phyloP scores from a whole-genome alignment of 208 protist genomes.

The Leishmania amazonensis region DNA sequence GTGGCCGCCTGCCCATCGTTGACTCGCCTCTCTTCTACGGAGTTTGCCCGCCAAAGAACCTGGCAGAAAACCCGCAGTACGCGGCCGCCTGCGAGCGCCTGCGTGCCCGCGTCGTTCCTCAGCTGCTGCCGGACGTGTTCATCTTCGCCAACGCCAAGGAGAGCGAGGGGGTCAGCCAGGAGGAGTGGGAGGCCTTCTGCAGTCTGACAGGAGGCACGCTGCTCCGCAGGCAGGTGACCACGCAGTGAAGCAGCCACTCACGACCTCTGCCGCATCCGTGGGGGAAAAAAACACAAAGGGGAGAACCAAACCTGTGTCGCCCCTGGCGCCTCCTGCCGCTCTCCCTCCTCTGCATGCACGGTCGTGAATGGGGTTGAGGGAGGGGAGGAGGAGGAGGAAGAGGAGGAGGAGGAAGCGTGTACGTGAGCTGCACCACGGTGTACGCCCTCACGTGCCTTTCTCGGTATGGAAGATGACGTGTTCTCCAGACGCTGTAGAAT shows the following conservation, averaged over 20 bases:
- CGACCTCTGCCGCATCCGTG: background rate
- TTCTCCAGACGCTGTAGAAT: background rate
- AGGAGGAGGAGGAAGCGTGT: background rate
- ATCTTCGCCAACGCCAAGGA: constrained; percentile 35
- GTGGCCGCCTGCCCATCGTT: constrained; percentile 28
- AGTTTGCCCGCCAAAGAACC: constrained; percentile 24
- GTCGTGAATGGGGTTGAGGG: background rate
- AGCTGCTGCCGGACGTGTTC: constrained; percentile 51
- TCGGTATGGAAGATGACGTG: background rate
- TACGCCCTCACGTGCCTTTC: constrained; percentile 18
- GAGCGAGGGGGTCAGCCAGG: constrained; percentile 26
- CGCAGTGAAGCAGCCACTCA: background rate
- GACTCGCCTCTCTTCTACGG: constrained; percentile 47
- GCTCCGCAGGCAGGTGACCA: constrained; percentile 6
- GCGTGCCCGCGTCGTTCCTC: constrained; percentile 37
- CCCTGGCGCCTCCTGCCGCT: background rate
- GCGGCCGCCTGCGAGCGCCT: constrained; percentile 25
- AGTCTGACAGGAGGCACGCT: background rate
- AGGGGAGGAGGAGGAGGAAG: too few relatives aligned
- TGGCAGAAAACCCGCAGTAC: constrained; percentile 31
- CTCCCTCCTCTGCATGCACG: background rate
- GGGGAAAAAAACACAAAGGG: background rate
- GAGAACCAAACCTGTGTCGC: background rate
- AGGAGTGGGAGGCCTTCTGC: constrained; percentile 39
- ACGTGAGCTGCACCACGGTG: background rate